Percentiles rank a stretch among this genome's conserved stretches.
phyloP scores from a whole-genome alignment of 2,329 filamentous ascomycete species.

The Kalaharituber pfeilii region DNA sequence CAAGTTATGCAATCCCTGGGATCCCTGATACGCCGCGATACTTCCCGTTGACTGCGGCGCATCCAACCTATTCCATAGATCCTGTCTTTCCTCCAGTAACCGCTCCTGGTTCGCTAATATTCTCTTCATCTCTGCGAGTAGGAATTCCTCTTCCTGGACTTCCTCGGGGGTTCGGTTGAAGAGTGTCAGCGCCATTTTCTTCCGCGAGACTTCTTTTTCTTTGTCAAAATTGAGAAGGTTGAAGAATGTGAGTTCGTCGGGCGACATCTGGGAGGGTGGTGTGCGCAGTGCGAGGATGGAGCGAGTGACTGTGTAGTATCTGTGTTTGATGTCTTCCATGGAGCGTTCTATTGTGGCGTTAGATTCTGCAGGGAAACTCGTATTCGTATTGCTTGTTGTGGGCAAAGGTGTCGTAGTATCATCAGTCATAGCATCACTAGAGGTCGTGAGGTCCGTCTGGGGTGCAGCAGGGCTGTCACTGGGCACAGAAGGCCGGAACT shows the following conservation, averaged over 20 bases:
- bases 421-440: slow-evolving; percentile 31
- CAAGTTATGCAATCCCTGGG: slow-evolving; percentile 58
- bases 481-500: slow-evolving; percentile 46
- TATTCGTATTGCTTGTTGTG: neutral
- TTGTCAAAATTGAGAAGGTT: slow-evolving; percentile 83
- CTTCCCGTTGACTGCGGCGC: slow-evolving; percentile 50
- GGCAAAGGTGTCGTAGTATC: no score
- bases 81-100: slow-evolving; percentile 72
- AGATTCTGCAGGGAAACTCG: slow-evolving; percentile 3
- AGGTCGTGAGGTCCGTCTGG: no score
- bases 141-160: slow-evolving; percentile 74
- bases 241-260: slow-evolving; percentile 63
- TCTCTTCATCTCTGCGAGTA: slow-evolving; percentile 78
- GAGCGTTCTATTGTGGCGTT: no score
- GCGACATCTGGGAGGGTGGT: slow-evolving; percentile 71
- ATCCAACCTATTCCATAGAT: slow-evolving; percentile 74
- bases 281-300: slow-evolving; percentile 67
- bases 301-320: slow-evolving; percentile 76
- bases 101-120: slow-evolving; percentile 74
- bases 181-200: slow-evolving; percentile 65
- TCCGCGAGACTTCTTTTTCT: slow-evolving; percentile 58
- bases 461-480: no score
- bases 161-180: slow-evolving; percentile 70
- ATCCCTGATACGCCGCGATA: slow-evolving; percentile 62
- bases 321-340: slow-evolving; percentile 78